Evolutionary conservation across 2,329 filamentous ascomycete genomes (phyloP).

Genomic region (Botrytis sinoallii): DNA sequence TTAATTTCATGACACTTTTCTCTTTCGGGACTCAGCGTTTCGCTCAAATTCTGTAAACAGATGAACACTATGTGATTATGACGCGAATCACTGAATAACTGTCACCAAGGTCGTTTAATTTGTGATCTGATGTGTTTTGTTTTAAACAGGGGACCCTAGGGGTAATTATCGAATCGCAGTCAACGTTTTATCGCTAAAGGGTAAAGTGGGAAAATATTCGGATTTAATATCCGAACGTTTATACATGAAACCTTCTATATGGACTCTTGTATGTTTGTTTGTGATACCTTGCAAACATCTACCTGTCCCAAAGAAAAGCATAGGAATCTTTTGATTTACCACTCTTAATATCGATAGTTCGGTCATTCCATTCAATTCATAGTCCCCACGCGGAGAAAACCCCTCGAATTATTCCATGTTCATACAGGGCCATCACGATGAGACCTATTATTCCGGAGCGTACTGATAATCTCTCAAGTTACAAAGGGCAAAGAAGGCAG

Average conservation of each 20-base stretch:
- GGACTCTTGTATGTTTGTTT: not conserved
- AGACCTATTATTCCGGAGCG: not conserved
- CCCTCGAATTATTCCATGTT: not conserved
- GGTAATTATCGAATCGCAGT: not conserved
- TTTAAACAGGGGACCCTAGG: not conserved
- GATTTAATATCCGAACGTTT: slow-evolving; percentile 4
- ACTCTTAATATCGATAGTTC: not conserved
- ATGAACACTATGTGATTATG: not conserved
- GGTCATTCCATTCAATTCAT: not conserved
- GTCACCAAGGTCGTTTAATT: not conserved
- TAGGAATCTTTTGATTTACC: not conserved
- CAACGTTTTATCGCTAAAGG: not conserved
- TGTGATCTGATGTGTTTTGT: slow-evolving; percentile 12
- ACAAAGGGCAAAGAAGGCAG: not conserved
- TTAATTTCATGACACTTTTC: slow-evolving; percentile 2
- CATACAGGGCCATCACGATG: not conserved
- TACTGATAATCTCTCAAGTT: not conserved
- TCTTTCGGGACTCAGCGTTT: slow-evolving; percentile 10
- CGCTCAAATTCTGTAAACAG: not conserved
- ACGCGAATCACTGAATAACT: not conserved
- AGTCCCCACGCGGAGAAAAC: not conserved
- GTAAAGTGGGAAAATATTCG: not conserved
- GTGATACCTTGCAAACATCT: not conserved
- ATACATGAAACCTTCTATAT: slow-evolving; percentile 9
- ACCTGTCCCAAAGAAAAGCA: not conserved